These are phyloP conservation scores for Solanum tarapatanum DNA, from an alignment of 257 asterid species.

Conservation along the genomic window DNA sequence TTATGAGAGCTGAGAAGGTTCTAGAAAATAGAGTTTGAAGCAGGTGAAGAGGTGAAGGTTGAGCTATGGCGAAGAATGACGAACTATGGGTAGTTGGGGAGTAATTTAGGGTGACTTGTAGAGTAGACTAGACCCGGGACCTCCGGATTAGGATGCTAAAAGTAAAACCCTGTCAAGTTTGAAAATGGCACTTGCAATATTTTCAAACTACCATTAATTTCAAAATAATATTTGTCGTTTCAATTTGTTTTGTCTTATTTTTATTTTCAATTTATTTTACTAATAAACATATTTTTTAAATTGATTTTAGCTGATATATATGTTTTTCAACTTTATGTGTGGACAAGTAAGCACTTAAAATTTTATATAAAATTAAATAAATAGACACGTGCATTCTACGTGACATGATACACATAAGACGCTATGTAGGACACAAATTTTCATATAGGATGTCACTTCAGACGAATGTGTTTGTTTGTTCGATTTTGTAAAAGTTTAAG, in stretches of 20 bases:
- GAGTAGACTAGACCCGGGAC: neutral
- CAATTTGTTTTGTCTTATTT: too few species aligned
- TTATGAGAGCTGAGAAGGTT: neutral
- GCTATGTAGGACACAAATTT: accelerated
- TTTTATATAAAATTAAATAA: accelerated
- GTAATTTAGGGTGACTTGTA: neutral
- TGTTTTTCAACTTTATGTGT: too few species aligned
- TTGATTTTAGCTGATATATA: accelerated
- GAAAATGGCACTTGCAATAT: neutral
- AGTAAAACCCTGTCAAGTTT: neutral
- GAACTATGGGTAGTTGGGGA: neutral
- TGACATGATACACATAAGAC: neutral
- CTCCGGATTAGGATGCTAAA: neutral
- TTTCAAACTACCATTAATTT: neutral
- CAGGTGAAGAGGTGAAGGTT: neutral
- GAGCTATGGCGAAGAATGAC: neutral
- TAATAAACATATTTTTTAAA: too few species aligned
- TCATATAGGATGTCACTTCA: accelerated
- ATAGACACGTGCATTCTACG: accelerated
- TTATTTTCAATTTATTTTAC: too few species aligned
- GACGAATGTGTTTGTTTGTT: too few species aligned
- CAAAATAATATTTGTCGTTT: too few species aligned
- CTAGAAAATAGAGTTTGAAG: neutral
- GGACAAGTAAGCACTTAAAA: too few species aligned
- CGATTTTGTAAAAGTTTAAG: accelerated